Base-by-base conservation (phyloP, 495 filamentous ascomycete genomes). In the Pseudomonodictys pantanalensis region DNA sequence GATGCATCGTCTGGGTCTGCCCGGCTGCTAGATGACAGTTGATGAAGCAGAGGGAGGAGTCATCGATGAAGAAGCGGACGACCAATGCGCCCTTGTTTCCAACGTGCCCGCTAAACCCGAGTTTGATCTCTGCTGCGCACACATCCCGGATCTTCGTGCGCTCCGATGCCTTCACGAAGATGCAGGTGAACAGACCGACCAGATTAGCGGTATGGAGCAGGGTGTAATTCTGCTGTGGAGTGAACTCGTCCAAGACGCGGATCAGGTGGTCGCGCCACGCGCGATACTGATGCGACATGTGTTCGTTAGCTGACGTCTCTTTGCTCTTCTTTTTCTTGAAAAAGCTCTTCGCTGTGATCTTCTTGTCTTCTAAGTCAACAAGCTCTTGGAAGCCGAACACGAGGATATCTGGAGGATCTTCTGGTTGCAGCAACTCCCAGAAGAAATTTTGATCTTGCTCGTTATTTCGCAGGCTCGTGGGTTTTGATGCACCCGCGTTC, bases 371-470 rank as follows among this genome's bases (percentile, higher is more conserved):
- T 12, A 98, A 76, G 67, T 98, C 95, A 11, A 98, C 92, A 8
- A 98, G 79, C 71, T 98, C 93, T 70, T 98, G 93, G 71, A 98
- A 98, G 9, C 93, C 93, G 79, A 97, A 98, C 3, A 98, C 83
- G 4, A 98, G 76, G 47, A 98, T 87, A 64, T 97, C 93, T 0
- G 93, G 90, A 8, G 86, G 84, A 48, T 86, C 78, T 53, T 87
- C 85, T 28, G 77, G 80, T 57, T 84, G 77, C 38, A 96, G 76
- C 0, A 93, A 78, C 53, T 89, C 78, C 62, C 83, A 81, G 56
- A 97, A 85, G 71, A 97, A 96, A 28, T 79, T 76, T 4, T 78
- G 79, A 63, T 92, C 88, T 23, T 77, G 73, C 30, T 82, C 78
- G 11, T 83, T 79, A 52, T 86, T 82, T 60, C 87, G 81, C 15